Conservation (phyloP, 2,329 filamentous ascomycete genomes). For the Septoria linicola region DNA sequence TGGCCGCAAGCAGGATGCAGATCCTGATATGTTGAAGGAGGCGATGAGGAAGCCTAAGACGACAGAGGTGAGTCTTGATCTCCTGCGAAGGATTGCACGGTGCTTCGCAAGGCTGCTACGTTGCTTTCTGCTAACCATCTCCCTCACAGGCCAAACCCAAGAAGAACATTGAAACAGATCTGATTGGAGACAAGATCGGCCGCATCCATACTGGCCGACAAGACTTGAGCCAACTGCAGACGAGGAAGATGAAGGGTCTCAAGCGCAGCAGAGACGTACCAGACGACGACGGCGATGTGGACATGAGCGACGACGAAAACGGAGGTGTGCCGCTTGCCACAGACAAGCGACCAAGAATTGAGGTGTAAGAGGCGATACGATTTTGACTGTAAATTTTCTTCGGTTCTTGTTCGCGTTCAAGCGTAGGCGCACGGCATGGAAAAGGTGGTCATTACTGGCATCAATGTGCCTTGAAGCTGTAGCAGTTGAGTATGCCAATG, state of each 20-base stretch:
- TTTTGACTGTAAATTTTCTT: neutral
- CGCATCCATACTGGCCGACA: constrained; percentile 88
- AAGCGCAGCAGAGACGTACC: constrained; percentile 73
- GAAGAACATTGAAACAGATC: constrained; percentile 93
- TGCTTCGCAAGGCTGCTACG: too few relatives aligned
- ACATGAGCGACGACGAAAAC: constrained; percentile 41
- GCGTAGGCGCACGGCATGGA: neutral
- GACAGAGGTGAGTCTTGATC: constrained; percentile 57
- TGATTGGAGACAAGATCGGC: constrained; percentile 94
- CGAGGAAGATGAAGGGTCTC: constrained; percentile 98
- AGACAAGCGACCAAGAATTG: constrained; percentile 31
- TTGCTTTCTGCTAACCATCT: constrained; percentile 18
- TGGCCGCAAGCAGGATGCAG: constrained; percentile 75
- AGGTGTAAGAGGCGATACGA: constrained; percentile 14
- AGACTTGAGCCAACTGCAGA: constrained; percentile 83
- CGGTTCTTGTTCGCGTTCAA: neutral
- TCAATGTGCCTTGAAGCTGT: too few relatives aligned
- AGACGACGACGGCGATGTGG: constrained; percentile 57
- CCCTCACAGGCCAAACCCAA: constrained; percentile 62
- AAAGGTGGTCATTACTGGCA: neutral
- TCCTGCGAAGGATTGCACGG: too few relatives aligned
- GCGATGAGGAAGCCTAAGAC: constrained; percentile 83
- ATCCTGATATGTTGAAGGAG: constrained; percentile 78
- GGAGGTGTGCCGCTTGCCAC: constrained; percentile 21
- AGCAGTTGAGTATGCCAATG: too few relatives aligned